Conservation (phyloP, 768 basidiomycete genomes). For the Rhizopogon roseolus region DNA sequence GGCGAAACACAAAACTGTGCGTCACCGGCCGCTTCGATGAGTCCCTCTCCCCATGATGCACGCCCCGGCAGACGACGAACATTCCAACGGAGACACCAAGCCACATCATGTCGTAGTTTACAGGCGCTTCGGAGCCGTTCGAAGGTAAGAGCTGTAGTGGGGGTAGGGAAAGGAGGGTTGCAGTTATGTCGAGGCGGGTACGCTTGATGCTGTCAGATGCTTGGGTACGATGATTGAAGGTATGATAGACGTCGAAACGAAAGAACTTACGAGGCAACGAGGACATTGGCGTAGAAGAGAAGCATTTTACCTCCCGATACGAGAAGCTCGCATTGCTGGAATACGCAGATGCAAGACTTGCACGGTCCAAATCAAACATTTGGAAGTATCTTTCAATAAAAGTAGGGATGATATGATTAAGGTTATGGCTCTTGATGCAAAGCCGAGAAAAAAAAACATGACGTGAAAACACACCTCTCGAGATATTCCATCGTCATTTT, state of each 20-base stretch:
- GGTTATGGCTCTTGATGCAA: neutral
- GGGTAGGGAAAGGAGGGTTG: constrained; percentile 20
- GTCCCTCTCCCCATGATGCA: neutral
- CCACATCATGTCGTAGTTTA: constrained; percentile 27
- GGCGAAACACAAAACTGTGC: constrained; percentile 26
- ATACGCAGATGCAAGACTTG: constrained; percentile 28
- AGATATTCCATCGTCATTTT: constrained; percentile 26
- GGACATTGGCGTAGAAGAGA: neutral
- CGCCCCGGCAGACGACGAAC: constrained; percentile 20
- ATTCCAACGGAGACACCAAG: constrained; percentile 23
- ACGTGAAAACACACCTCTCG: constrained; percentile 17
- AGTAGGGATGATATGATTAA: constrained; percentile 3
- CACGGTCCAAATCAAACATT: constrained; percentile 26
- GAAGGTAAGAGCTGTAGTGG: constrained; percentile 14
- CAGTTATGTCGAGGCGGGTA: constrained; percentile 22
- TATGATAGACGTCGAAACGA: neutral
- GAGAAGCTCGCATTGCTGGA: constrained; percentile 25
- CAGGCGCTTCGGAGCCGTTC: constrained; percentile 1
- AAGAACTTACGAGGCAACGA: constrained; percentile 13
- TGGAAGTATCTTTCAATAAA: constrained; percentile 21
- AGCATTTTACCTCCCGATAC: constrained; percentile 18
- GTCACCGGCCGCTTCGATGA: constrained; percentile 13
- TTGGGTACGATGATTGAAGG: neutral
- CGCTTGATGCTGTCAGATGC: constrained; percentile 7
- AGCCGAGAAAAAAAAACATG: neutral